A percentile compares a stretch with the other conserved stretches of the same genome.
phyloP scores from a whole-genome alignment of 2,329 filamentous ascomycete genomes.

The Fusarium sp. region DNA sequence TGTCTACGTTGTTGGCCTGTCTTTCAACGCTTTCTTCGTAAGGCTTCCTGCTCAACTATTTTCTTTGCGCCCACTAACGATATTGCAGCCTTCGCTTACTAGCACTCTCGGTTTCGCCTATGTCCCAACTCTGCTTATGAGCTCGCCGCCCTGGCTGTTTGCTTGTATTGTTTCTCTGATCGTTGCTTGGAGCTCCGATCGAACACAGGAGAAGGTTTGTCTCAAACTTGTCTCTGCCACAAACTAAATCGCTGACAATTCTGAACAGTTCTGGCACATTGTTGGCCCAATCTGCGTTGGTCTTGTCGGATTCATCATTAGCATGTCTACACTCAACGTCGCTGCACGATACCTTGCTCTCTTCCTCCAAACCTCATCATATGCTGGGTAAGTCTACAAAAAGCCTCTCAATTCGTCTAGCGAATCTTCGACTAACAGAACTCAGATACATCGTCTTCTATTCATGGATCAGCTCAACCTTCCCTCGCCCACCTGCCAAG shows the following conservation, averaged over 20 bases:
- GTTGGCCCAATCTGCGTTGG: conserved; percentile 63
- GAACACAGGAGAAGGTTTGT: conserved; percentile 62
- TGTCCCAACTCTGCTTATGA: conserved; percentile 65
- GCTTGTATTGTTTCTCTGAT: conserved; percentile 65
- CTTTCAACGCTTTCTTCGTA: conserved; percentile 68
- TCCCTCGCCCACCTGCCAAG: conserved; percentile 69
- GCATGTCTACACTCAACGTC: conserved; percentile 66
- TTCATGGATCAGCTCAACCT: conserved; percentile 67
- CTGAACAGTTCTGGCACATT: conserved; percentile 67
- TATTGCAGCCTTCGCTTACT: conserved; percentile 57
- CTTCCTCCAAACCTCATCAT: conserved; percentile 68
- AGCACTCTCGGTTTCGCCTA: conserved; percentile 64
- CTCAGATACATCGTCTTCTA: conserved; percentile 65
- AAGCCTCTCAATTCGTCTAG: fast-evolving
- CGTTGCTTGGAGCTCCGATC: conserved; percentile 67
- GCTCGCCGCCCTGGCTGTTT: conserved; percentile 68
- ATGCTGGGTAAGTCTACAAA: conserved; percentile 53
- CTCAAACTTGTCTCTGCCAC: not conserved
- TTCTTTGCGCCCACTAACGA: not conserved
- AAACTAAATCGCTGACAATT: not conserved
- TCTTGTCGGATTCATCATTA: conserved; percentile 67
- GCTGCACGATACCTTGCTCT: conserved; percentile 70
- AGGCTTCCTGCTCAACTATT: not conserved
- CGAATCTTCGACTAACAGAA: not conserved
- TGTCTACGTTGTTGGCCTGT: conserved; percentile 68